Evolutionary conservation across 2,329 filamentous ascomycete species (phyloP).

Genomic region (Penicillium sp.): DNA sequence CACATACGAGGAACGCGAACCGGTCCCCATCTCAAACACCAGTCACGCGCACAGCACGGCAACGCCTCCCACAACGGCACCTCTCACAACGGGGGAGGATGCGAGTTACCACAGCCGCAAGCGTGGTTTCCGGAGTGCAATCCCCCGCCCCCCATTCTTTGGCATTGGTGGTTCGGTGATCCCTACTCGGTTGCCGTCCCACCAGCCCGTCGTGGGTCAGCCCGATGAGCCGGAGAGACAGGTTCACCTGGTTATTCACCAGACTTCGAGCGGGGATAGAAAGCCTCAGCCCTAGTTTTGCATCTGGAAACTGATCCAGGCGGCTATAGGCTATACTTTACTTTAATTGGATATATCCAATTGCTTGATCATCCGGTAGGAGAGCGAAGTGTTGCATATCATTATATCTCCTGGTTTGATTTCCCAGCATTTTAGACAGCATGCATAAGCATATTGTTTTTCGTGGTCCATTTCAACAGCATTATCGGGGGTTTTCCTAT

Average conservation of each 20-base stretch:
- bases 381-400: neutral
- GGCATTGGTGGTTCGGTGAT: conserved; percentile 29
- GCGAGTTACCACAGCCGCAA: conserved; percentile 26
- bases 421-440: neutral
- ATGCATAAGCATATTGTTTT: neutral
- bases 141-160: conserved; percentile 24
- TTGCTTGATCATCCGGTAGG: neutral
- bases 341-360: neutral
- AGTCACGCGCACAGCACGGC: conserved; percentile 36
- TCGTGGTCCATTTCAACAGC: neutral
- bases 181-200: conserved; percentile 12
- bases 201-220: conserved; percentile 22
- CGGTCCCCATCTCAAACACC: conserved; percentile 29
- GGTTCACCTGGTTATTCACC: conserved; percentile 28
- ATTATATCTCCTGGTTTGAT: neutral
- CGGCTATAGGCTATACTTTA: neutral
- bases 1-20: conserved; percentile 28
- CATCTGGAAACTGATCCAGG: neutral
- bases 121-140: conserved; percentile 17
- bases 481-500: neutral
- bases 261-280: neutral
- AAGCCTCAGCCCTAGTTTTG: neutral
- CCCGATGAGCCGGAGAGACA: conserved; percentile 34
- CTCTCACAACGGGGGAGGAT: conserved; percentile 6
- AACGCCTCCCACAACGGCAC: conserved; percentile 29